Conservation (phyloP, 164 flowering plant species). For the Umbilicus rupestris region DNA sequence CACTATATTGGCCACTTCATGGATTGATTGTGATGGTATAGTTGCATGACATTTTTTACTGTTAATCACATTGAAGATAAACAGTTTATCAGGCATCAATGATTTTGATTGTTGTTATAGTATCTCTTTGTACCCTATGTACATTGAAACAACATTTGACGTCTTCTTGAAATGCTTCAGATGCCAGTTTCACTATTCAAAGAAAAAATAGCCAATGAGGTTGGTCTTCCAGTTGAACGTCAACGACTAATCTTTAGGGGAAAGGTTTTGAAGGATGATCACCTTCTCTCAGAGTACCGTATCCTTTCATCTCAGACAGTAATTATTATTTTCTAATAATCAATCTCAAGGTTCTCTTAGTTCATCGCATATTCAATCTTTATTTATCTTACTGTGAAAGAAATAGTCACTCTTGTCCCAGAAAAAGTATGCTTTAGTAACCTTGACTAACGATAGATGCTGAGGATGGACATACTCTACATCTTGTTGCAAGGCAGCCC, state of each 20-base stretch:
- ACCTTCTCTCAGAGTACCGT: slow-evolving; percentile 80
- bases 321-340: background rate
- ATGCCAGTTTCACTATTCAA: slow-evolving; percentile 65
- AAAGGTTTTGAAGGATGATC: slow-evolving; percentile 86
- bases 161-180: slow-evolving; percentile 30
- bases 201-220: slow-evolving; percentile 65
- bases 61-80: background rate
- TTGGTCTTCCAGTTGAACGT: slow-evolving; percentile 75
- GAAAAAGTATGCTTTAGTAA: background rate
- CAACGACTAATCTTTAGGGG: slow-evolving; percentile 95
- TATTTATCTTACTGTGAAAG: background rate
- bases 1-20: background rate
- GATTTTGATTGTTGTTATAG: background rate
- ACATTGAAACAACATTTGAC: background rate
- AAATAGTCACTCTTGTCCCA: background rate
- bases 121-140: background rate
- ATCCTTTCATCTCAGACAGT: slow-evolving; percentile 36
- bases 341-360: background rate
- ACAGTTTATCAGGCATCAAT: background rate
- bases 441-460: slow-evolving; percentile 54
- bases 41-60: background rate
- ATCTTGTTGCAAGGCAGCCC: slow-evolving; percentile 83
- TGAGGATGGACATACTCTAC: slow-evolving; percentile 87
- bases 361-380: background rate
- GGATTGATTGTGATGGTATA: background rate